Base-by-base conservation (phyloP, 1,139 yeast genomes). In the Kluyveromyces sp. region DNA sequence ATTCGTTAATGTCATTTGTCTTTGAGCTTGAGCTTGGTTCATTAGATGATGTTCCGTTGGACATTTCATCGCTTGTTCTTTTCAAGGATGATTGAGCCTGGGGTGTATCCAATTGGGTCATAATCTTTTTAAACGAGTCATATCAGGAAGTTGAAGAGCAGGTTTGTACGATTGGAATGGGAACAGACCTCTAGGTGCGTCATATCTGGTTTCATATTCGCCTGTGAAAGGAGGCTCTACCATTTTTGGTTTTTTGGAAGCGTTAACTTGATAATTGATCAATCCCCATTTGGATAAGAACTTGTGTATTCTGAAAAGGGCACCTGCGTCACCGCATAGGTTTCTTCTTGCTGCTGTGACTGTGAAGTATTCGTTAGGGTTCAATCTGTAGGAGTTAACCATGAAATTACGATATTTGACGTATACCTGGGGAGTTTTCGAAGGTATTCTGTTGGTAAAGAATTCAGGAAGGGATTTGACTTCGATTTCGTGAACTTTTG, bases 251-350 rank as follows among this genome's bases (percentile, higher is more conserved):
- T 79, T 75, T 50, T 78, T 69, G 52, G 77, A 81, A 2, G 90
- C 85, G 36, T 57, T 51, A 1, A 83, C 96, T 66, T 92, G 98
- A 63, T 94, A 94, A 65, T 94, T 94, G 48, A 94, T 88, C 49
- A 94, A 72, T 0, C 99, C 99, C 99, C 99, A 94, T 65, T 85
- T 87, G 61, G 81, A 90, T 53, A 94, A 72, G 61, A 94, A 92
- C 52, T 87, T 78, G 64, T 89, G 97, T 7, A 92, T 79, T 53
- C 99, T 77, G 78, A 92, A 80, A 50, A 94, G 76, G 1, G 96
- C 83, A 25, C 97, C 95, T 7, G 90, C 97, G 70, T 94, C 98
- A 37, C 98, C 98, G 26, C 89, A 94, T 52, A 94, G 74, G 60
- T 90, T 92, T 60, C 99, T 81, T 59, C 98, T 82, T 50, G 95